Percentiles rank a stretch among this genome's conserved stretches.
phyloP scores from a whole-genome alignment of 2,329 filamentous ascomycete genomes.

The Calycina marina region DNA sequence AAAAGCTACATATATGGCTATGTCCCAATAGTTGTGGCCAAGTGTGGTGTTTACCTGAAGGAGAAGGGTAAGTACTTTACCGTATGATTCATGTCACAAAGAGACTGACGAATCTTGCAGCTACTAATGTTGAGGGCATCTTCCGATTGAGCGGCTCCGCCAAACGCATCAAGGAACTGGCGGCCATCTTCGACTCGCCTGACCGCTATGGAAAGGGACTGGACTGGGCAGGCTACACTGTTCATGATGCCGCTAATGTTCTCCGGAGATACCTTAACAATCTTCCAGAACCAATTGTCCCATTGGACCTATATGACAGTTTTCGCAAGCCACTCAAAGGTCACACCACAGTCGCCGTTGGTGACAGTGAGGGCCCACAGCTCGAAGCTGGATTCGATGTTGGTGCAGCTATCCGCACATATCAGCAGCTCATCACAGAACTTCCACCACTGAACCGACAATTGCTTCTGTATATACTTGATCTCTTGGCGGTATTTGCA shows the following conservation, averaged over 20 bases:
- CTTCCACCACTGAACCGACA: conserved; percentile 87
- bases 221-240: conserved; percentile 94
- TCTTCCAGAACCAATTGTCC: conserved; percentile 90
- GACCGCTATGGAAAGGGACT: conserved; percentile 93
- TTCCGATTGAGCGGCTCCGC: conserved; percentile 93
- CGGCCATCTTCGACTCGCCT: conserved; percentile 81
- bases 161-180: conserved; percentile 95
- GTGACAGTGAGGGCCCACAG: conserved; percentile 53
- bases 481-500: conserved; percentile 89
- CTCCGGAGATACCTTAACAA: conserved; percentile 91
- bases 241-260: conserved; percentile 96
- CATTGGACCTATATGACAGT: conserved; percentile 78
- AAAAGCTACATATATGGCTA: conserved; percentile 98
- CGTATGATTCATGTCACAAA: conserved; percentile 1
- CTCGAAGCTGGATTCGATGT: conserved; percentile 63
- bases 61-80: conserved; percentile 64
- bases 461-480: conserved; percentile 85
- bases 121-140: conserved; percentile 88
- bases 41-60: conserved; percentile 93
- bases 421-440: conserved; percentile 84
- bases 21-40: conserved; percentile 94
- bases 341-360: conserved; percentile 54
- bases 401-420: conserved; percentile 60
- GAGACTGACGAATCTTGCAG: conserved; percentile 31
- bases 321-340: conserved; percentile 70